Evolutionary conservation across 768 basidiomycete genomes (phyloP).

Genomic region (Tylopilus felleus): DNA sequence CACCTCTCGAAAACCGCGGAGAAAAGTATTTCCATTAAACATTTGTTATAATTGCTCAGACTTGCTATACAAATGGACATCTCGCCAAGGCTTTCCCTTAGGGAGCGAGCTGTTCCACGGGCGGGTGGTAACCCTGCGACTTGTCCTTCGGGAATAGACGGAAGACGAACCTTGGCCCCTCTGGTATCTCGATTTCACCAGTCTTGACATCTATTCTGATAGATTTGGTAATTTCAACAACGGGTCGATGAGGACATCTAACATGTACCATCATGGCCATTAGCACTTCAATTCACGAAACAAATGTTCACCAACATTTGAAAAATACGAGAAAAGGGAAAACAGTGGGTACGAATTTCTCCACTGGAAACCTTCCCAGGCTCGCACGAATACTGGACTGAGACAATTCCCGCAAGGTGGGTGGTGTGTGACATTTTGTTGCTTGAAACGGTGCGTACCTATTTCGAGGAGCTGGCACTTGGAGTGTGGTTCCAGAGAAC

Average conservation of each 20-base stretch:
- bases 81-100: conserved; percentile 34
- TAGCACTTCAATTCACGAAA: conserved; percentile 7
- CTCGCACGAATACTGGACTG: conserved; percentile 64
- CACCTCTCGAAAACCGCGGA: conserved; percentile 22
- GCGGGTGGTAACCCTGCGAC: conserved; percentile 8
- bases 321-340: conserved; percentile 74
- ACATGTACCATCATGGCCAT: neutral
- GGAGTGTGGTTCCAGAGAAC: conserved; percentile 9
- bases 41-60: conserved; percentile 10
- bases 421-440: conserved; percentile 3
- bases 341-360: conserved; percentile 49
- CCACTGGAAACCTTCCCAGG: conserved; percentile 30
- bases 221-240: conserved; percentile 67
- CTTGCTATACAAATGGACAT: conserved; percentile 25
- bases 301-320: conserved; percentile 48
- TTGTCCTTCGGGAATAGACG: conserved; percentile 2
- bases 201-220: conserved; percentile 45
- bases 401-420: neutral
- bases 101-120: conserved; percentile 29
- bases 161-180: conserved; percentile 38
- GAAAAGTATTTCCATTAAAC: conserved; percentile 6
- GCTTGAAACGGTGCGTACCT: conserved; percentile 15
- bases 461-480: conserved; percentile 66
- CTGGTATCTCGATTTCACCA: conserved; percentile 50
- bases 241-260: conserved; percentile 65